phyloP scores from a whole-genome alignment of 768 basidiomycete genomes.

The Macrolepiota albuminosa region DNA sequence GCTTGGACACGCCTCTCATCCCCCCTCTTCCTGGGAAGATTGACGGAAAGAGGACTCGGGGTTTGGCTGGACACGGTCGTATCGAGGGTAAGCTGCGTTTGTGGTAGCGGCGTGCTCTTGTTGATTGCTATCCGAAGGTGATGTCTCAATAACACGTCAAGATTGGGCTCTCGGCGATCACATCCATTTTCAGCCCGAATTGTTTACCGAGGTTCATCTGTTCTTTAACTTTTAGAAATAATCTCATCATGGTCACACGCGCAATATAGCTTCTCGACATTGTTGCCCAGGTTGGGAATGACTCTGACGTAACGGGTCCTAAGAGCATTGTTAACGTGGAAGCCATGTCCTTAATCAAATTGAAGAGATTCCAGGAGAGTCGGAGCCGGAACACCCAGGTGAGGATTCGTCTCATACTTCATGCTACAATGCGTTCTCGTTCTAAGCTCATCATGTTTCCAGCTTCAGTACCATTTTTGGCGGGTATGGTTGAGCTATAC shows the following conservation, averaged over 20 bases:
- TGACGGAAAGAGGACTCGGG: conserved; percentile 12
- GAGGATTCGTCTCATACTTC: not conserved
- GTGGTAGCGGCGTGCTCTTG: not conserved
- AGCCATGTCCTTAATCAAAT: conserved; percentile 7
- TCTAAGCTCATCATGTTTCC: not conserved
- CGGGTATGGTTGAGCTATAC: conserved; percentile 7
- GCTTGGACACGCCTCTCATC: conserved; percentile 6
- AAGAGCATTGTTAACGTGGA: conserved; percentile 8
- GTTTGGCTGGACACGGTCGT: conserved; percentile 11
- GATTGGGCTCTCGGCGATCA: conserved; percentile 11
- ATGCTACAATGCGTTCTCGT: not conserved
- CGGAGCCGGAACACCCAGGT: conserved; percentile 3
- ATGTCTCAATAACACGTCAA: conserved; percentile 15
- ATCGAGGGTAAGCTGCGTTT: conserved; percentile 6
- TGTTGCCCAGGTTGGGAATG: conserved; percentile 7
- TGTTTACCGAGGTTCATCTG: conserved; percentile 6
- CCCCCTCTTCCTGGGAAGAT: conserved; percentile 14
- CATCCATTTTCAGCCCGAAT: conserved; percentile 3
- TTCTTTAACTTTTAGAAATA: not conserved
- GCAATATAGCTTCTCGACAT: conserved; percentile 4
- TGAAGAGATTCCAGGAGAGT: conserved; percentile 8
- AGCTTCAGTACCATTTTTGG: conserved; percentile 13
- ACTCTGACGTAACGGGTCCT: conserved; percentile 10
- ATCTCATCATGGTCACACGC: not conserved
- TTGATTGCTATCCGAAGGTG: not conserved